Evolutionary conservation across 2,329 filamentous ascomycete genomes (phyloP).

Genomic region (Endothia cerciana): DNA sequence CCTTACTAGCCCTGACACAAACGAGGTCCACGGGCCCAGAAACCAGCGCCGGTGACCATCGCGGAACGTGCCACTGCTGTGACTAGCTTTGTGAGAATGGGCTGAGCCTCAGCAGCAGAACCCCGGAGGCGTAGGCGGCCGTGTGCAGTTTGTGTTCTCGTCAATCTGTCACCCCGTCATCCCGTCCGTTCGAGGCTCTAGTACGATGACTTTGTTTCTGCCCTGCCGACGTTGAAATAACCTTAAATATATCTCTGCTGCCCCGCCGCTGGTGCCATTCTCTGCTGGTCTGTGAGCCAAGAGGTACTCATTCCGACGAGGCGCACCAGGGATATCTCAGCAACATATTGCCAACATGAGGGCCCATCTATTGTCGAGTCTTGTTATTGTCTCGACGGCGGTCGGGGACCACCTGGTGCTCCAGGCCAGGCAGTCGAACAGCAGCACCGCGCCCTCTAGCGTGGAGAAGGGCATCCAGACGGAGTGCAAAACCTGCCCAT

Average conservation of each 20-base stretch:
- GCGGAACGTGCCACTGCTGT: not conserved
- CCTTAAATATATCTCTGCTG: not conserved
- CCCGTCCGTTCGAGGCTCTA: not conserved
- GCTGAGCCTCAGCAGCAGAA: no score
- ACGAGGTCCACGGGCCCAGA: not conserved
- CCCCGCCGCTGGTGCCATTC: not conserved
- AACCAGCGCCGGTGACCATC: not conserved
- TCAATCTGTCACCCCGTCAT: not conserved
- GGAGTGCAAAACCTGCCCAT: slow-evolving; percentile 29
- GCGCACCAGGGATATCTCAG: not conserved
- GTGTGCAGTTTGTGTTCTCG: not conserved
- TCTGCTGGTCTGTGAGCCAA: not conserved
- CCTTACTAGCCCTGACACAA: not conserved
- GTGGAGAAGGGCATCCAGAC: slow-evolving; percentile 25
- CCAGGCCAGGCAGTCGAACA: slow-evolving; percentile 8
- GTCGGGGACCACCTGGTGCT: not conserved
- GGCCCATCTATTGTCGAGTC: not conserved
- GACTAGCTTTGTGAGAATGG: no score
- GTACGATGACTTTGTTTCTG: not conserved
- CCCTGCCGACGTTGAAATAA: not conserved
- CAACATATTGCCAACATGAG: not conserved
- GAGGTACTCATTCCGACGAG: not conserved
- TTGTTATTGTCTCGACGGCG: slow-evolving; percentile 12
- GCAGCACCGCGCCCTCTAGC: slow-evolving; percentile 11
- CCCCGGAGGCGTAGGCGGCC: no score